Evolutionary conservation across 2,329 filamentous ascomycete species (phyloP).

Genomic region (Acephala macrosclerotiorum): DNA sequence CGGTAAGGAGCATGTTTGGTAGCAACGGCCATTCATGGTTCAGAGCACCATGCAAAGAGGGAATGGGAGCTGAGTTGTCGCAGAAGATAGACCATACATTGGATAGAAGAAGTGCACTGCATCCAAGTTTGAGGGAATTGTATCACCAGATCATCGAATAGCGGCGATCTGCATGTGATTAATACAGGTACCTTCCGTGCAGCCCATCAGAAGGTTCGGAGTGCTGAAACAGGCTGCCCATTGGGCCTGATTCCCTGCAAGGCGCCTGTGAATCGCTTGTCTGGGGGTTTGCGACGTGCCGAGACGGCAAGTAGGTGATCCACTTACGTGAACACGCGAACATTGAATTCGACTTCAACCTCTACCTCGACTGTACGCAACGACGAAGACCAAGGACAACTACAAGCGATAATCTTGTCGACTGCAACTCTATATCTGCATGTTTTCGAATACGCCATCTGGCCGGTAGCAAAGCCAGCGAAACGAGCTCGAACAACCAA

Average conservation of each 20-base stretch:
- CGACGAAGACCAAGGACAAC: background rate
- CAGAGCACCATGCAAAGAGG: background rate
- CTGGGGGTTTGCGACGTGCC: background rate
- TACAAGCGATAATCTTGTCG: background rate
- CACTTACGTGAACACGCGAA: slow-evolving; percentile 26
- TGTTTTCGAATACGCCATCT: slow-evolving; percentile 18
- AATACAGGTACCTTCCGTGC: slow-evolving; percentile 15
- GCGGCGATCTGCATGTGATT: slow-evolving; percentile 18
- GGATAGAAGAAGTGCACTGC: slow-evolving; percentile 8
- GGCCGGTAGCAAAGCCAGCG: slow-evolving; percentile 23
- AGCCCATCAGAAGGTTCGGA: slow-evolving; percentile 11
- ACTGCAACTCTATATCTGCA: background rate
- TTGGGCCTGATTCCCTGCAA: slow-evolving; percentile 17
- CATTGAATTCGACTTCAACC: slow-evolving; percentile 7
- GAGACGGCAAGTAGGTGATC: slow-evolving; percentile 20
- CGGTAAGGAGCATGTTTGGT: slow-evolving; percentile 20
- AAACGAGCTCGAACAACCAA: slow-evolving; percentile 3
- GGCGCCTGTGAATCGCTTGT: slow-evolving; percentile 12
- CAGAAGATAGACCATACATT: slow-evolving; percentile 2
- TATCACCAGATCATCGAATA: slow-evolving; percentile 14
- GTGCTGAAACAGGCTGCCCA: slow-evolving; percentile 10
- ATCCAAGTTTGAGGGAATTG: slow-evolving; percentile 2
- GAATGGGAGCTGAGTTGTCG: slow-evolving; percentile 7
- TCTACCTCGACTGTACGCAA: background rate
- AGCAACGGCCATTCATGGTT: background rate